These are phyloP conservation scores for Saxophila tyrrhenica DNA, from an alignment of 495 filamentous ascomycete species.

Conservation along the genomic window DNA sequence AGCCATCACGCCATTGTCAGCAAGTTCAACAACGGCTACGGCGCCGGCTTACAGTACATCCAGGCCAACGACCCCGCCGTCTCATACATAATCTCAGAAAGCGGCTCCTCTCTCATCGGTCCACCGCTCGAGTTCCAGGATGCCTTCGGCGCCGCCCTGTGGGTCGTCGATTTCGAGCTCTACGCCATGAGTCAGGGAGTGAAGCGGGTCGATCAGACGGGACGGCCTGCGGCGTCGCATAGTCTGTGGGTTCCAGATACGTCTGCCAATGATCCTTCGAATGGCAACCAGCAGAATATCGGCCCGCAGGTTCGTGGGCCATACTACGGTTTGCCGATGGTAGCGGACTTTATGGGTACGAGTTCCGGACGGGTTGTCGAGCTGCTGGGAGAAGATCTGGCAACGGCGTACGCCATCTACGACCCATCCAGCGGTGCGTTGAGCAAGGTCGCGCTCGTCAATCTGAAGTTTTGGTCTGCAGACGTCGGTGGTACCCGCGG, in stretches of 20 bases:
- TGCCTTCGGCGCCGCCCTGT: slow-evolving; percentile 15
- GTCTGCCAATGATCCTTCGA: neutral
- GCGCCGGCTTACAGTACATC: neutral
- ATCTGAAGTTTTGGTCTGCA: slow-evolving; percentile 12
- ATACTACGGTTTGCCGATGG: slow-evolving; percentile 12
- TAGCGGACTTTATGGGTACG: slow-evolving; percentile 14
- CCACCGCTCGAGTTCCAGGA: neutral
- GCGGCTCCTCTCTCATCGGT: slow-evolving; percentile 3
- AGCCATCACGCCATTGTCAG: slow-evolving; percentile 21
- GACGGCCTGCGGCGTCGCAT: slow-evolving; percentile 7
- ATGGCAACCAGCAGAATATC: slow-evolving; percentile 3
- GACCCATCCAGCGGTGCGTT: neutral
- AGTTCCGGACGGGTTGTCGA: slow-evolving; percentile 9
- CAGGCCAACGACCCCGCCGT: neutral
- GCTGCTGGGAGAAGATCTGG: slow-evolving; percentile 6
- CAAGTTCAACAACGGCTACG: slow-evolving; percentile 5
- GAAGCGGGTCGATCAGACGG: slow-evolving; percentile 4
- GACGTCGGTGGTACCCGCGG: neutral
- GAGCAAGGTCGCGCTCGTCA: slow-evolving; percentile 19
- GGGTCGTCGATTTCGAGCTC: slow-evolving; percentile 16
- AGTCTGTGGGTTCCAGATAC: slow-evolving; percentile 8
- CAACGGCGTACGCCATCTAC: slow-evolving; percentile 25
- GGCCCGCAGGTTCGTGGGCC: slow-evolving; percentile 2
- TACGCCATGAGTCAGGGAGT: slow-evolving; percentile 12
- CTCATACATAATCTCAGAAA: slow-evolving; percentile 12